Conservation (phyloP, 1,139 yeast genomes). For the Eremothecium sinecaudum region DNA sequence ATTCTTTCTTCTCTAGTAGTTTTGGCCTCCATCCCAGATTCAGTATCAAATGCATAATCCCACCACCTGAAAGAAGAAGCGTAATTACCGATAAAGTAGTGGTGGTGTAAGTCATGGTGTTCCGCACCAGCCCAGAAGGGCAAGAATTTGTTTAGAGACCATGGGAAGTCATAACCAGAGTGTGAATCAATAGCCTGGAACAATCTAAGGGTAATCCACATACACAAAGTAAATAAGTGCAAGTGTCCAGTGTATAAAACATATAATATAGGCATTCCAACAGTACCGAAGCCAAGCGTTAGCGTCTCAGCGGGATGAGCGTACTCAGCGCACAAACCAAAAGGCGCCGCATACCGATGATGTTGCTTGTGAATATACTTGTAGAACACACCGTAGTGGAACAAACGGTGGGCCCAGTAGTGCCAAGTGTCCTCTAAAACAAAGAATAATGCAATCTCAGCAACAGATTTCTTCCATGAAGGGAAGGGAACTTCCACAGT, state of each 20-base stretch:
- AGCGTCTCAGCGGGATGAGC: conserved; percentile 93
- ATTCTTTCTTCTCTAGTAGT: conserved; percentile 49
- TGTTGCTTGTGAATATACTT: conserved; percentile 91
- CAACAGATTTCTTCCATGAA: conserved; percentile 41
- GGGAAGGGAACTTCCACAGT: conserved; percentile 81
- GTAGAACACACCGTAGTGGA: conserved; percentile 80
- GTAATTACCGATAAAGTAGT: conserved; percentile 83
- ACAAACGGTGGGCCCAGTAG: conserved; percentile 83
- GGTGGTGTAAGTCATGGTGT: conserved; percentile 95
- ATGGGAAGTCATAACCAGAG: conserved; percentile 95
- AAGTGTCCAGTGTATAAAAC: conserved; percentile 55
- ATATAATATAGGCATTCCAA: conserved; percentile 77
- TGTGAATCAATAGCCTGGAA: conserved; percentile 95
- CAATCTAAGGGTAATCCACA: conserved; percentile 82
- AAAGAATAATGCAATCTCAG: conserved; percentile 68
- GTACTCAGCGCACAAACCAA: conserved; percentile 92
- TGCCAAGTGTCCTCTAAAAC: conserved; percentile 91
- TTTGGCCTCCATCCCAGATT: conserved; percentile 65
- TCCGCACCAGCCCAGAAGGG: conserved; percentile 99
- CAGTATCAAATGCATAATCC: conserved; percentile 78
- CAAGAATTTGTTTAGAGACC: conserved; percentile 82
- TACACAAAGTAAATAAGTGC: conserved; percentile 73
- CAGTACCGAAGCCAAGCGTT: conserved; percentile 86
- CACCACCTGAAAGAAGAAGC: conserved; percentile 93
- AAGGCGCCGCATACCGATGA: conserved; percentile 94